These are phyloP conservation scores for Alternaria sp. DNA, from an alignment of 2,329 filamentous ascomycete genomes.

Conservation along the genomic window DNA sequence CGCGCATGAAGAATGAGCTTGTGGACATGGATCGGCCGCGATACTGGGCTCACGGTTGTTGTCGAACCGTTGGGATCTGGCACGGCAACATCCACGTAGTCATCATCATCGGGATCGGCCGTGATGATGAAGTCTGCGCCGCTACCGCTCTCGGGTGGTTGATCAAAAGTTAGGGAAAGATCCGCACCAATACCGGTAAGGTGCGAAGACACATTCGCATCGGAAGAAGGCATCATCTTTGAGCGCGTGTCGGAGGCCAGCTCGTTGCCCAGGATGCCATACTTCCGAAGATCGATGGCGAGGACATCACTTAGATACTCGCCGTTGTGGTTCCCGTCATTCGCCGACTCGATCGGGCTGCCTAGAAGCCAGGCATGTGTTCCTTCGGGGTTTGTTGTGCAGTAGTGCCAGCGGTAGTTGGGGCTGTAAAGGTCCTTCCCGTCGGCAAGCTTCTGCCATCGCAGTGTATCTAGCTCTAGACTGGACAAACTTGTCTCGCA, in stretches of 20 bases:
- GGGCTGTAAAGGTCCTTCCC: slow-evolving; percentile 90
- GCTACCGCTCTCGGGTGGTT: slow-evolving; percentile 80
- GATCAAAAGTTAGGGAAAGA: slow-evolving; percentile 84
- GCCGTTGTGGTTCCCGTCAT: slow-evolving; percentile 74
- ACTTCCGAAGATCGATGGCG: slow-evolving; percentile 88
- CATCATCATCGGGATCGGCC: slow-evolving; percentile 77
- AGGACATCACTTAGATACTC: slow-evolving; percentile 95
- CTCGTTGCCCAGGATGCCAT: slow-evolving; percentile 86
- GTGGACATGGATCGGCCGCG: slow-evolving; percentile 89
- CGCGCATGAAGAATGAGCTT: slow-evolving; percentile 91
- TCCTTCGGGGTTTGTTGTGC: slow-evolving; percentile 91
- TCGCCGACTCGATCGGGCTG: slow-evolving; percentile 75
- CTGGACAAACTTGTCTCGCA: slow-evolving; percentile 91
- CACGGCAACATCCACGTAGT: slow-evolving; percentile 65
- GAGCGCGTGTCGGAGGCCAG: slow-evolving; percentile 55
- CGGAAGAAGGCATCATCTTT: slow-evolving; percentile 56
- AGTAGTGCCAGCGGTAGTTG: slow-evolving; percentile 98
- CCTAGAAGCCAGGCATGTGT: slow-evolving; percentile 98
- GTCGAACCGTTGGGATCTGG: slow-evolving; percentile 50
- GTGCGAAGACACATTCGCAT: slow-evolving; percentile 59
- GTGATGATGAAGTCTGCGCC: slow-evolving; percentile 92
- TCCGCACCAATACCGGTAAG: slow-evolving; percentile 78
- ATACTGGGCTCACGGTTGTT: slow-evolving; percentile 54
- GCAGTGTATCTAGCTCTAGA: slow-evolving; percentile 81
- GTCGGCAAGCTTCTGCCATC: slow-evolving; percentile 95